Base-by-base conservation (phyloP, 2,329 filamentous ascomycete species). In the Aspergillus uvarum region DNA sequence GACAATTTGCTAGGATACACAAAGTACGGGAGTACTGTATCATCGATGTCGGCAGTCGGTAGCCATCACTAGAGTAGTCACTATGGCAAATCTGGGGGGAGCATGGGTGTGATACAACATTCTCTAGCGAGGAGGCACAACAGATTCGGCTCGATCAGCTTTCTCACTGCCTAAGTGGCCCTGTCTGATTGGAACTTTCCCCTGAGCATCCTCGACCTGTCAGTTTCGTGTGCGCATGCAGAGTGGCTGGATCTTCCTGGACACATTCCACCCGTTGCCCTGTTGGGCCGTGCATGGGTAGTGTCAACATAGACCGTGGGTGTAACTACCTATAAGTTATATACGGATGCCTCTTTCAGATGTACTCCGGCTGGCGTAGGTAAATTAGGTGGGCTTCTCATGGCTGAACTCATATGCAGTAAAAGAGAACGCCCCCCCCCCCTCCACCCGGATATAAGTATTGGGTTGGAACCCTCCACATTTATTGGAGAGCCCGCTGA, bases 91-190 rank as follows among this genome's bases (percentile, higher is more conserved):
- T 7, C 2, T 19, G 6, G 16, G 21, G 29, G 48, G 51, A 47
- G 21, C 16, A 32, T 47, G 21, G 14, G 12, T 48, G 59, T 65
- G 48, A 59, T 49, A 65, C 63, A 54, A 47, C 26, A 50, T 60
- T 14, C 19, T 26, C 47, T 49, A 62, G 47, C 57, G 19, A 62
- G 42, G 56, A 61, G 53, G 50, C 51, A 59, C 51, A 22, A 49
- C 61, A 58, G 58, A 54, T 50, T 52, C 47, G 51, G 55, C 59
- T 44, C 38, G 38, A 7, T 6, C 38, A 44, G 38, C 38, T 16
- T 44, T 44, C 14, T 44, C 24, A 35, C 11, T 35, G 32, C n/a
- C 42, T 29, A 32, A 19, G 19, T 47, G 47, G 26, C 50, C 50
- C 12, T 12, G 26, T 31, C 42, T 21, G 47, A 52, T 55, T 53